Percentiles rank a stretch among this genome's conserved stretches.
These are phyloP conservation scores for Beauveria brongniartii DNA, from an alignment of 2,329 filamentous ascomycete genomes.

Conservation along the genomic window DNA sequence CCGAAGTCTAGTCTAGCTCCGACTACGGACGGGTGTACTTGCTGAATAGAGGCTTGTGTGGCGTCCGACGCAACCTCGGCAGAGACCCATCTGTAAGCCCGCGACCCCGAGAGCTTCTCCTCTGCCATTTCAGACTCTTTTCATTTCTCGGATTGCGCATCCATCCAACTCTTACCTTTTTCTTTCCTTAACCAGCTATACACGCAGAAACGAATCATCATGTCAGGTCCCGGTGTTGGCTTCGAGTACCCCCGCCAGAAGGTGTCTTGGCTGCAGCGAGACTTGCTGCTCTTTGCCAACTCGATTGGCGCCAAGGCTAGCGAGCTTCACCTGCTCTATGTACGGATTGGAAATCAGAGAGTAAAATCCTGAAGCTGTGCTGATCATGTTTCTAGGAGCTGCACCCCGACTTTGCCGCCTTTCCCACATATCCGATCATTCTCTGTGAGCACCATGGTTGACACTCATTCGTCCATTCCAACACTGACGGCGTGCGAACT, in stretches of 20 bases:
- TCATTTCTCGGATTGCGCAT: neutral
- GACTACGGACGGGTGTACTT: neutral
- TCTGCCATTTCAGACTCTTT: neutral
- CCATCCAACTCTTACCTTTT: neutral
- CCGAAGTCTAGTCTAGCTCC: neutral
- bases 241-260: slow-evolving; percentile 70
- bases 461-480: neutral
- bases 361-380: neutral
- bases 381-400: slow-evolving; percentile 54
- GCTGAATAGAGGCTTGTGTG: neutral
- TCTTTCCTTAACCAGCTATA: neutral
- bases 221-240: slow-evolving; percentile 52
- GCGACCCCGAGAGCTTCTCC: neutral
- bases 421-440: slow-evolving; percentile 81
- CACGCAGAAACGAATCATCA: slow-evolving; percentile 12
- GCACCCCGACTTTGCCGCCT: slow-evolving; percentile 76
- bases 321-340: slow-evolving; percentile 89
- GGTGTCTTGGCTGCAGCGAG: slow-evolving; percentile 81
- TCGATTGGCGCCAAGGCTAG: slow-evolving; percentile 80
- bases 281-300: slow-evolving; percentile 81
- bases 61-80: slow-evolving; percentile 9
- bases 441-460: slow-evolving; percentile 49
- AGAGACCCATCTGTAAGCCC: slow-evolving; percentile 6
- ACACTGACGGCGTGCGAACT: slow-evolving; percentile 9
- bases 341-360: slow-evolving; percentile 32